Base-by-base conservation (phyloP, 306 rosid genomes). In the Gastrolobium villosum region DNA sequence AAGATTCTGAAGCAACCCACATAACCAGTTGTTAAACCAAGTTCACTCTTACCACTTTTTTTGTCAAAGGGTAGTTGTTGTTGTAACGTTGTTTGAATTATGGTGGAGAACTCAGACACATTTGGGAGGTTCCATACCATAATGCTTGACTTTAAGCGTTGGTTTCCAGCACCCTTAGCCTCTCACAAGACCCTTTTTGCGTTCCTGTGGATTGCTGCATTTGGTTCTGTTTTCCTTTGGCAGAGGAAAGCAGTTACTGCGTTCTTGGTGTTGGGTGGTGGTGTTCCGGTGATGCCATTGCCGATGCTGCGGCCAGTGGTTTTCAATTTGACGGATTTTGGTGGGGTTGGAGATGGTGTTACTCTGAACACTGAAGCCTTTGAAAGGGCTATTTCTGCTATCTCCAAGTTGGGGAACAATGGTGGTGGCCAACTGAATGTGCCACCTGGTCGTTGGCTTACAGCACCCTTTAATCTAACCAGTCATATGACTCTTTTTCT, bases 381-480 rank as follows among this genome's bases (percentile, higher is more conserved):
- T 66, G 89, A 89, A 89, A 85, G n/a, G 15, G 98, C 94, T 36
- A 53, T 94, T 80, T 46, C 72, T 54, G 92, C 86, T 2, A 88
- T 92, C 6, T 87, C 97, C 1, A 85, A 89, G 86, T 76, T 92
- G 70, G 84, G 89, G 26, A 54, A 78, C 48, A 82, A 74, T 48
- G 97, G 98, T 39, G 97, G 98, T 20, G 98, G 87, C 1, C 98
- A 94, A 89, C 90, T 94, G 28, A 94, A 89, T 67, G 98, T 94
- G 31, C 97, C 97, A 8, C 78, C 96, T n/a, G 98, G 98, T 0
- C 87, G 87, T 7, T 94, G 98, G 98, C 91, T 94, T 6, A 94
- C 98, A 28, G 93, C 94, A 7, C 98, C 98, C 2, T 94, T 94
- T 79, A 94, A 94, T 80, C 98, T 94, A 55, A 94, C 98, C 15